Conservation (phyloP, 768 basidiomycete species). For the Suillus discolor region DNA sequence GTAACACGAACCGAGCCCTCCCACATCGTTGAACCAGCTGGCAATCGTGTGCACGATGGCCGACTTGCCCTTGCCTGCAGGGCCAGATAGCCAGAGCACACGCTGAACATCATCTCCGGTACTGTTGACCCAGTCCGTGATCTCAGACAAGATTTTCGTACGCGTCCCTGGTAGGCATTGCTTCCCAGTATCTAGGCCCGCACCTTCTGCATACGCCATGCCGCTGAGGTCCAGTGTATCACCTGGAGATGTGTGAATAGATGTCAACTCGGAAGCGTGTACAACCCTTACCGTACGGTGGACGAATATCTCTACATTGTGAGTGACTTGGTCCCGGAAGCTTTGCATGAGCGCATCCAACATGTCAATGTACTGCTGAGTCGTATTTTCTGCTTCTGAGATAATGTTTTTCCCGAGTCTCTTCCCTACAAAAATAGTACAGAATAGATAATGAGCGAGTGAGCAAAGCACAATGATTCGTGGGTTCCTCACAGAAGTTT, state of each 20-base stretch:
- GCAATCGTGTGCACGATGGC: constrained; percentile 17
- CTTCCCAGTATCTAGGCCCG: not conserved
- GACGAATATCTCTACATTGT: not conserved
- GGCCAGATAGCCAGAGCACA: not conserved
- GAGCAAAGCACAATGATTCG: not conserved
- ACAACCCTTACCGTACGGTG: not conserved
- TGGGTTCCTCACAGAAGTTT: constrained; percentile 9
- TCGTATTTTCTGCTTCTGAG: not conserved
- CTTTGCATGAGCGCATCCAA: constrained; percentile 5
- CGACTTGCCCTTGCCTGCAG: not conserved
- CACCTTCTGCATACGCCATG: not conserved
- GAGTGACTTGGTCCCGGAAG: not conserved
- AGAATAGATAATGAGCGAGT: not conserved
- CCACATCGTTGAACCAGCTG: constrained; percentile 5
- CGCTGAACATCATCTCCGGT: constrained; percentile 1
- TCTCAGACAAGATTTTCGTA: constrained; percentile 24
- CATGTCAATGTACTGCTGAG: constrained; percentile 25
- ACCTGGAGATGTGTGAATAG: not conserved
- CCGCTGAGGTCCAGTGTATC: not conserved
- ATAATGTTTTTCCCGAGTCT: constrained; percentile 1
- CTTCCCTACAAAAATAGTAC: not conserved
- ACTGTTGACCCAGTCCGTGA: constrained; percentile 25
- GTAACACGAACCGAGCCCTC: constrained; percentile 5
- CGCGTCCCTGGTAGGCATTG: constrained; percentile 25
- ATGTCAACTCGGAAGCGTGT: not conserved